Conservation (phyloP, 1,139 yeast species). For the Pichia sp. region DNA sequence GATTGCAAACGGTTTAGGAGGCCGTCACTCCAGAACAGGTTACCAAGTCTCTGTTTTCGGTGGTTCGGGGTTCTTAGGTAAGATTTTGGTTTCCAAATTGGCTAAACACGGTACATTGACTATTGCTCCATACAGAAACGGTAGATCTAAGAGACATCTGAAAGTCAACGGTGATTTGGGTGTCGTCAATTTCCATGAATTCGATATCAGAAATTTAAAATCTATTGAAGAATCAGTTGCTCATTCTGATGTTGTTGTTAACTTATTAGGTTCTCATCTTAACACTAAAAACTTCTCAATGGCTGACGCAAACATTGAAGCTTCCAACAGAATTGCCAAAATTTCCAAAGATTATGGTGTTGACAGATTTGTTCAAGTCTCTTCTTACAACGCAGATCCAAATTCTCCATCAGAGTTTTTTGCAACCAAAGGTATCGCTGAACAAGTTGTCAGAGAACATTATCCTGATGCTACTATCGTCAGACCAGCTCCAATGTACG, state of each 20-base stretch:
- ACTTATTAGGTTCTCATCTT: constrained; percentile 72
- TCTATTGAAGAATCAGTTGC: constrained; percentile 74
- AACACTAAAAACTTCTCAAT: constrained; percentile 72
- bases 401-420: constrained; percentile 61
- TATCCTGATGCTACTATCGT: constrained; percentile 77
- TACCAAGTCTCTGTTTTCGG: constrained; percentile 88
- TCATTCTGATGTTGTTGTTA: constrained; percentile 76
- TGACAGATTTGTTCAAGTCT: constrained; percentile 70
- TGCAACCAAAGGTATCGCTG: constrained; percentile 79
- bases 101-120: constrained; percentile 79
- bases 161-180: constrained; percentile 85
- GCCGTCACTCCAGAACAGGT: constrained; percentile 85
- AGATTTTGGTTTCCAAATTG: constrained; percentile 60
- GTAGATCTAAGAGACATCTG: constrained; percentile 68
- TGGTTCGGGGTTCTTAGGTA: constrained; percentile 72
- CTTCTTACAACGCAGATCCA: constrained; percentile 71
- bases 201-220: constrained; percentile 70
- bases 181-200: constrained; percentile 76
- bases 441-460: constrained; percentile 57
- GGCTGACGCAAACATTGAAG: constrained; percentile 79
- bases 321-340: constrained; percentile 68
- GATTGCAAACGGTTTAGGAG: constrained; percentile 66
- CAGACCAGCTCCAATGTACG: constrained; percentile 78
- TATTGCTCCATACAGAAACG: constrained; percentile 75
- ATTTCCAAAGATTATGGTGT: constrained; percentile 68